A percentile compares a stretch with the other conserved stretches of the same genome.
These are phyloP conservation scores for Leptosphaerulina australis DNA, from an alignment of 2,329 filamentous ascomycete genomes.

Conservation along the genomic window DNA sequence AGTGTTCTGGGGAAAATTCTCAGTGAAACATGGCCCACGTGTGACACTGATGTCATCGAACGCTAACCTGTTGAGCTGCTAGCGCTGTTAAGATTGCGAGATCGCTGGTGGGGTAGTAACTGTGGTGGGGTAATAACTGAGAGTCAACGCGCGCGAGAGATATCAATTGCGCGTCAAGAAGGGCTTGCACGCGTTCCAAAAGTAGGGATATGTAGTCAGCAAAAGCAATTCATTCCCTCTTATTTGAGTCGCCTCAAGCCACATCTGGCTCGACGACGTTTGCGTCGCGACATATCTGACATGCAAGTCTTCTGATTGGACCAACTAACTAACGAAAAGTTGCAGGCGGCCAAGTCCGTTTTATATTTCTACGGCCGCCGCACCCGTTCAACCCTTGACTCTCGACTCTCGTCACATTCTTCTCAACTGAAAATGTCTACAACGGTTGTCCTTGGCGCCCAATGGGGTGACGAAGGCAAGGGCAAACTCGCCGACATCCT, in stretches of 20 bases:
- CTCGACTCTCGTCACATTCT: slow-evolving; percentile 7
- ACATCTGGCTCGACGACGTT: slow-evolving; percentile 4
- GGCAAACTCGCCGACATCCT: slow-evolving; percentile 66
- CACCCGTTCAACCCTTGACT: slow-evolving; percentile 14
- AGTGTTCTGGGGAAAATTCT: no score
- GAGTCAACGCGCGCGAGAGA: slow-evolving; percentile 7
- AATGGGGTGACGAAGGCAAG: slow-evolving; percentile 67
- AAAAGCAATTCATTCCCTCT: slow-evolving; percentile 3
- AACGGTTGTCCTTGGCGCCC: slow-evolving; percentile 64
- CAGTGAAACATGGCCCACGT: slow-evolving; percentile 4
- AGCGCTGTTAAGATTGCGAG: slow-evolving; percentile 2
- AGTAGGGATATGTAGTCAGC: background rate
- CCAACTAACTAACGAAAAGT: slow-evolving; percentile 23
- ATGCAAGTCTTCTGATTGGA: slow-evolving; percentile 36
- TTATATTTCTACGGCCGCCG: slow-evolving; percentile 31
- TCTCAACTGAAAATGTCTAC: slow-evolving; percentile 51
- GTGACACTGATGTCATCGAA: slow-evolving; percentile 12
- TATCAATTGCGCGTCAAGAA: slow-evolving; percentile 11
- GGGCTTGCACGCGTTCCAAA: background rate
- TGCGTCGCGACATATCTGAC: slow-evolving; percentile 12
- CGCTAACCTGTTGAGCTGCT: background rate
- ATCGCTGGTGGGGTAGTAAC: background rate
- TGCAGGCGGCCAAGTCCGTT: slow-evolving; percentile 23
- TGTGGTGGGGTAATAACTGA: slow-evolving; percentile 8
- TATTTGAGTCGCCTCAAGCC: slow-evolving; percentile 16